A percentile compares a stretch with the other conserved stretches of the same genome.
Evolutionary conservation across 2,329 filamentous ascomycete species (phyloP).

Genomic region (Botrytis medusae): DNA sequence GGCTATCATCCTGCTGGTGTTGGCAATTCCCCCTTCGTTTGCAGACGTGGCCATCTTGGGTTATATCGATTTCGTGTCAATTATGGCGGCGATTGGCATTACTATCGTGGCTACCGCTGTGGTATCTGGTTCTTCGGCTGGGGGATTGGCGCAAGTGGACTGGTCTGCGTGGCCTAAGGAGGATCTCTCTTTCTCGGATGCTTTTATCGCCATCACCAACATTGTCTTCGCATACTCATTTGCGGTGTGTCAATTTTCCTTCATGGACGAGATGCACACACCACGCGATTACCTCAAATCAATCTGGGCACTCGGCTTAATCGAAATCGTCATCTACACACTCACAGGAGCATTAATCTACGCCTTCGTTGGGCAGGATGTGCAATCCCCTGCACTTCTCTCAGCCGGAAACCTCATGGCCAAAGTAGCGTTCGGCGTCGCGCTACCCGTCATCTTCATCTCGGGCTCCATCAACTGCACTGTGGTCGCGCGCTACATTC

Average conservation of each 20-base stretch:
- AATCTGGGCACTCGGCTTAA: slow-evolving; percentile 51
- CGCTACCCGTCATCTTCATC: slow-evolving; percentile 61
- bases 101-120: neutral
- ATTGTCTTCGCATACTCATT: slow-evolving; percentile 57
- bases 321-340: slow-evolving; percentile 57
- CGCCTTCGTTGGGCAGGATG: slow-evolving; percentile 54
- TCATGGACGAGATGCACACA: slow-evolving; percentile 37
- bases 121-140: neutral
- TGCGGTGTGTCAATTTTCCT: slow-evolving; percentile 35
- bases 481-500: slow-evolving; percentile 45
- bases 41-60: slow-evolving; percentile 56
- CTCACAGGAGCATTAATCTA: slow-evolving; percentile 60
- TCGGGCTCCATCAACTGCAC: slow-evolving; percentile 61
- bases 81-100: neutral
- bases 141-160: slow-evolving; percentile 18
- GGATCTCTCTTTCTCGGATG: slow-evolving; percentile 45
- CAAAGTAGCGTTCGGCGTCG: slow-evolving; percentile 60
- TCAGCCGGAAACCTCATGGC: slow-evolving; percentile 51
- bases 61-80: slow-evolving; percentile 23
- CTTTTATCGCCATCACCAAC: slow-evolving; percentile 54
- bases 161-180: slow-evolving; percentile 35
- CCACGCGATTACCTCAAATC: slow-evolving; percentile 41
- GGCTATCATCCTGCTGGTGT: slow-evolving; percentile 47
- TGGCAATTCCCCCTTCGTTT: slow-evolving; percentile 58
- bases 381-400: slow-evolving; percentile 59